phyloP scores from a whole-genome alignment of 768 basidiomycete genomes.

The Psilocybe azurescens region DNA sequence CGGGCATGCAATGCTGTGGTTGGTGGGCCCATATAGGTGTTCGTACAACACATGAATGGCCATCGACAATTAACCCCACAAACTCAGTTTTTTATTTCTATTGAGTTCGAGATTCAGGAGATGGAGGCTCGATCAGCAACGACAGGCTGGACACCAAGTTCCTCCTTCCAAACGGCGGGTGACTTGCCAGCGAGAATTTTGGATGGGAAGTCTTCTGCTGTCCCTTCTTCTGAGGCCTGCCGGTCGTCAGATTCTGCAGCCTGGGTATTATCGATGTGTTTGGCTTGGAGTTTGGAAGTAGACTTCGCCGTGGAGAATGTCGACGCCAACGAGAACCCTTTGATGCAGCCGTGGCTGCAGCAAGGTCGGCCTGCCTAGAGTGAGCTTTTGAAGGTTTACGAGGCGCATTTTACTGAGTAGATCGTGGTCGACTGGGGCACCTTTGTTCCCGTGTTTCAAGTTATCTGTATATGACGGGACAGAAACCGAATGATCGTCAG shows the following conservation, averaged over 20 bases:
- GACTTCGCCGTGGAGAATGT: no score
- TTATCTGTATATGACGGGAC: not conserved
- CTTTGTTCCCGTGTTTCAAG: no score
- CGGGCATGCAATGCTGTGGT: no score
- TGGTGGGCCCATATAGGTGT: no score
- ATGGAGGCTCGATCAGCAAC: not conserved
- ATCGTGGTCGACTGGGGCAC: not conserved
- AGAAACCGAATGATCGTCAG: not conserved
- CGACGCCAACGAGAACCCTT: not conserved
- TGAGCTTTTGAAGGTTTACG: not conserved
- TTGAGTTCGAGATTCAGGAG: not conserved
- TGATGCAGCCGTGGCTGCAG: not conserved
- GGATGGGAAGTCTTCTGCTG: not conserved
- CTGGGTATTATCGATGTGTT: not conserved
- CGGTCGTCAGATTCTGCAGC: not conserved
- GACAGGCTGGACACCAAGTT: conserved; percentile 12
- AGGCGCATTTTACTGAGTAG: not conserved
- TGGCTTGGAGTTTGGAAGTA: no score
- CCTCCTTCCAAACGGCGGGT: conserved; percentile 15
- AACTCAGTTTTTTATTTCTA: not conserved
- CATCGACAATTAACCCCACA: no score
- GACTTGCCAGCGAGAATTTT: conserved; percentile 4
- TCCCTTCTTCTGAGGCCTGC: not conserved
- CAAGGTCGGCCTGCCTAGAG: not conserved
- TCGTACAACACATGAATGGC: no score